Evolutionary conservation across 2,329 filamentous ascomycete genomes (phyloP).

Genomic region (Cercospora sp.): DNA sequence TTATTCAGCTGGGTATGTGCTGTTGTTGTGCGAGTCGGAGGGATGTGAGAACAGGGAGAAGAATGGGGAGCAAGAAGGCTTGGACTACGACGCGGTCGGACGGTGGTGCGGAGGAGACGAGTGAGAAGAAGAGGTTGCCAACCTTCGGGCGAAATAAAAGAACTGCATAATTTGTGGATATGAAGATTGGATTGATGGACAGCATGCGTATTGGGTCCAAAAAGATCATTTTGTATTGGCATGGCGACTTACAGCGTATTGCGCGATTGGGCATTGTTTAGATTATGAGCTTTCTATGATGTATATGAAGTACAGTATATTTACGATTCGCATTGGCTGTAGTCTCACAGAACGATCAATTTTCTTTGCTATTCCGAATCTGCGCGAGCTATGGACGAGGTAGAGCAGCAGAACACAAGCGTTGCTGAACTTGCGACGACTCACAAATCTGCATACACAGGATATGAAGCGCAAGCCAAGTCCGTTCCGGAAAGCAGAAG

Average conservation of each 20-base stretch:
- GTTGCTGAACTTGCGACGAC: too few relatives aligned
- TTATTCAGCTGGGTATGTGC: slow-evolving; percentile 71
- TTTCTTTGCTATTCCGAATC: background rate
- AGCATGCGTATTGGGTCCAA: background rate
- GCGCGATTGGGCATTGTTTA: background rate
- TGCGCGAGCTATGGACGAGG: too few relatives aligned
- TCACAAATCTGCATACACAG: too few relatives aligned
- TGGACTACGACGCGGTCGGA: slow-evolving; percentile 15
- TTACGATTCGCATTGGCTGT: background rate
- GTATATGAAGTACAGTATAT: background rate
- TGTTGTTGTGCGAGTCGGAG: slow-evolving; percentile 69
- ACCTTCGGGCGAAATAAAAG: slow-evolving; percentile 23
- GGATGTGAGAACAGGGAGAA: slow-evolving; percentile 54
- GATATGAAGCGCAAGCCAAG: too few relatives aligned
- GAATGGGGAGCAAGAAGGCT: slow-evolving; percentile 42
- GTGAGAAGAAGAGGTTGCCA: slow-evolving; percentile 21
- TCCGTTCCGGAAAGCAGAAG: too few relatives aligned
- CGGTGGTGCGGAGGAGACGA: slow-evolving; percentile 14
- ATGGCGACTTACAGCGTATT: background rate
- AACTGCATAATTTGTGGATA: slow-evolving; percentile 2
- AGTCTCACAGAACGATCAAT: background rate
- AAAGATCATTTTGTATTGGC: background rate
- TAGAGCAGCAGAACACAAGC: too few relatives aligned
- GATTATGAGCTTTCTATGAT: background rate
- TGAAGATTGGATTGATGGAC: background rate